Conservation (phyloP, 2,329 filamentous ascomycete species). For the Colletotrichum sp. region DNA sequence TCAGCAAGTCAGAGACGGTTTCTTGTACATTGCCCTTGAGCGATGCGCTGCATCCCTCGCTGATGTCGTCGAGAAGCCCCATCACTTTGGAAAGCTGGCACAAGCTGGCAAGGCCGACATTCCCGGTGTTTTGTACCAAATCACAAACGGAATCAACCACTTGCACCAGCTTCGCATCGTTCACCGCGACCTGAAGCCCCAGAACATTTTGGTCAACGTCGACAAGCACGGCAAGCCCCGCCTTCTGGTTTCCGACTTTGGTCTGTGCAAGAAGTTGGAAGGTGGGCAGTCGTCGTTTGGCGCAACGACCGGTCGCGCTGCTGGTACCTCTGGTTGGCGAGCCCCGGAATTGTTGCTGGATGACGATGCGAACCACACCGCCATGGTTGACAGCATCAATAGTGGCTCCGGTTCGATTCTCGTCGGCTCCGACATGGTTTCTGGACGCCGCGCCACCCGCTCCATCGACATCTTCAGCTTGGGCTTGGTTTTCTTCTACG, state of each 20-base stretch:
- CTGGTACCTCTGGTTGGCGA: slow-evolving; percentile 94
- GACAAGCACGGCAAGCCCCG: slow-evolving; percentile 74
- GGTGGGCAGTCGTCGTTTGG: slow-evolving; percentile 94
- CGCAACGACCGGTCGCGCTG: slow-evolving; percentile 90
- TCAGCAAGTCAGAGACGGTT: slow-evolving; percentile 85
- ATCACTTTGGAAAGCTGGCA: slow-evolving; percentile 71
- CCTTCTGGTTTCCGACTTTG: slow-evolving; percentile 97
- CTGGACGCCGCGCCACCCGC: slow-evolving; percentile 83
- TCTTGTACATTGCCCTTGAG: slow-evolving; percentile 95
- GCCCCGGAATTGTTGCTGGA: slow-evolving; percentile 91
- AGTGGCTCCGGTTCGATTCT: slow-evolving; percentile 67
- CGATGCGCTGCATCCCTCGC: slow-evolving; percentile 92
- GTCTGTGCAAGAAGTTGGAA: slow-evolving; percentile 95
- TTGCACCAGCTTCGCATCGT: slow-evolving; percentile 93
- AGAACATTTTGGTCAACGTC: slow-evolving; percentile 90
- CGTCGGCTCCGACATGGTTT: slow-evolving; percentile 61
- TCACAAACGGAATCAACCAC: slow-evolving; percentile 87
- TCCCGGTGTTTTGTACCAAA: slow-evolving; percentile 83
- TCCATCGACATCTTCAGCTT: slow-evolving; percentile 98
- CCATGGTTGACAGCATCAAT: slow-evolving; percentile 60
- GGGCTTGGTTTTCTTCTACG: slow-evolving; percentile 98
- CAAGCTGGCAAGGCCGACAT: slow-evolving; percentile 76
- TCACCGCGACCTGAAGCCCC: slow-evolving; percentile 95
- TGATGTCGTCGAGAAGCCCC: slow-evolving; percentile 83
- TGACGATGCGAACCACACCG: slow-evolving; percentile 66